A percentile compares a stretch with the other conserved stretches of the same genome.
These are phyloP conservation scores for Pseudocohnilembus persalinus DNA, from an alignment of 169 alveolate species.

Conservation along the genomic window DNA sequence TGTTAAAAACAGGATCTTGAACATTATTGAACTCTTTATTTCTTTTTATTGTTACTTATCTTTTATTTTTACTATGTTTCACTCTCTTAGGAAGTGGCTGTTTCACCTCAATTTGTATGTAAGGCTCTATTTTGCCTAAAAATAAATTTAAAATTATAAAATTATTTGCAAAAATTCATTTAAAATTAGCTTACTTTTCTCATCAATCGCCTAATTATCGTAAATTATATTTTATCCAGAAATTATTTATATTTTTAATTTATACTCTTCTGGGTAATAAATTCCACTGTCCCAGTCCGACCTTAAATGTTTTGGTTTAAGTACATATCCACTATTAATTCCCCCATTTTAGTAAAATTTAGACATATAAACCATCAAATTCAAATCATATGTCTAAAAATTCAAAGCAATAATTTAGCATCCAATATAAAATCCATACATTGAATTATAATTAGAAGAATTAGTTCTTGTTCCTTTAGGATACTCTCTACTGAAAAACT, in stretches of 20 bases:
- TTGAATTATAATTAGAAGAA: conserved; percentile 72
- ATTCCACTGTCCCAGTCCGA: background rate
- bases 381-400: conserved; percentile 64
- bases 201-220: background rate
- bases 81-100: conserved; percentile 25
- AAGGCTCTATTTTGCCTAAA: conserved; percentile 1
- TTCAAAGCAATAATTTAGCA: conserved; percentile 74
- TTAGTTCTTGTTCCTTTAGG: conserved; percentile 75
- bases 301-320: conserved; percentile 55
- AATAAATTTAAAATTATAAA: background rate
- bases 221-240: background rate
- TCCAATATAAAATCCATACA: conserved; percentile 62
- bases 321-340: conserved; percentile 67
- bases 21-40: conserved; percentile 19
- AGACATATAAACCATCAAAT: conserved; percentile 60
- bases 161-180: background rate
- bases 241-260: background rate
- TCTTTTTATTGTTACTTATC: background rate
- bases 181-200: background rate
- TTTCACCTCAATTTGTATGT: conserved; percentile 7
- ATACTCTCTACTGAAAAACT: conserved; percentile 62
- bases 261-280: background rate
- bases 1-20: conserved; percentile 34
- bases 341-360: conserved; percentile 71
- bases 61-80: background rate